Conservation (phyloP, 1,139 yeast genomes). For the Candida glucosophila region DNA sequence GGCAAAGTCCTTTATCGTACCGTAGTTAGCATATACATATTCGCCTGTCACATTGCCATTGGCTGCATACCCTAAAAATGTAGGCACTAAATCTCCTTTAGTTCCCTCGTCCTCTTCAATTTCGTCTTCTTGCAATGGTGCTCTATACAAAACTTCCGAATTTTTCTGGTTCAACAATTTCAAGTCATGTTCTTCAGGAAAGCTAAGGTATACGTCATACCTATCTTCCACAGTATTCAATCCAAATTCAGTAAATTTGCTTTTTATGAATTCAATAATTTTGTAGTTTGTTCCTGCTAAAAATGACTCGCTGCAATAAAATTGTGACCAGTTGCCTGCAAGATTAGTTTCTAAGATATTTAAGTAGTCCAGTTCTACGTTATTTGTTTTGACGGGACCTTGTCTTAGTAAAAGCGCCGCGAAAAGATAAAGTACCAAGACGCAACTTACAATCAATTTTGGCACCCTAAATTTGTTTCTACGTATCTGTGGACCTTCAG, state of each 20-base stretch:
- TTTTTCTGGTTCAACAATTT: slow-evolving; percentile 24
- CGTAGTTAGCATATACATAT: slow-evolving; percentile 37
- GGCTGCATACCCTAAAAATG: slow-evolving; percentile 39
- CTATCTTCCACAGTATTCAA: slow-evolving; percentile 44
- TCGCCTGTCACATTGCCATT: slow-evolving; percentile 40
- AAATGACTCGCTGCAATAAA: slow-evolving; percentile 55
- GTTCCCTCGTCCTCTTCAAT: slow-evolving; percentile 67
- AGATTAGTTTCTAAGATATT: slow-evolving; percentile 36
- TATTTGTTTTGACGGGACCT: no score
- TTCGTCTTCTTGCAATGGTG: slow-evolving; percentile 65
- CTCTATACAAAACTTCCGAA: slow-evolving; percentile 39
- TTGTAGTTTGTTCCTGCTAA: slow-evolving; percentile 63
- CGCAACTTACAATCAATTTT: no score
- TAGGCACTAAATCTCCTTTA: slow-evolving; percentile 29
- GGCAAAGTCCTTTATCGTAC: slow-evolving; percentile 28
- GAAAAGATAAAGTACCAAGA: no score
- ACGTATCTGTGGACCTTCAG: no score
- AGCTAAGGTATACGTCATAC: slow-evolving; percentile 48
- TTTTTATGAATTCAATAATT: slow-evolving; percentile 58
- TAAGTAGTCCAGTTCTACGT: no score
- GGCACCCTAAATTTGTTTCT: no score
- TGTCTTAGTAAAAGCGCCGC: no score
- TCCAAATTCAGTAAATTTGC: slow-evolving; percentile 54
- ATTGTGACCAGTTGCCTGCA: slow-evolving; percentile 46
- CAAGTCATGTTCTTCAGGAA: slow-evolving; percentile 42